Evolutionary conservation across 106 monocot species (phyloP).

Genomic region (Cymbidium sinense): DNA sequence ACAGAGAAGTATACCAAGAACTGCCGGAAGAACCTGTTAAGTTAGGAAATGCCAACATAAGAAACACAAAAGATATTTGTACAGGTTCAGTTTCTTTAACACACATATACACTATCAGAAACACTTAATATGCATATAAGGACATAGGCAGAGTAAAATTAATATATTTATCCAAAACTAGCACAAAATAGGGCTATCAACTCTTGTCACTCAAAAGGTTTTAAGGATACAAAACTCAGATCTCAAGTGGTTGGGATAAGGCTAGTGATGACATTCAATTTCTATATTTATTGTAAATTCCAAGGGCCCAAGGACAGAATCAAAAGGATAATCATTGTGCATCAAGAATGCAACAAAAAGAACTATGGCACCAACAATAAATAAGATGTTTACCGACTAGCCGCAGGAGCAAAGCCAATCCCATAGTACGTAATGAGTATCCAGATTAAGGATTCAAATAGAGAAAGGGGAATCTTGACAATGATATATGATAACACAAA

Average conservation of each 20-base stretch:
- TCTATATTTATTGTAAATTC: background rate
- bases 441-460: too few relatives aligned
- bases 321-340: background rate
- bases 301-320: background rate
- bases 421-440: conserved; percentile 51
- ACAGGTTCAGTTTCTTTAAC: background rate
- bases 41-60: background rate
- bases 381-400: conserved; percentile 28
- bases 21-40: conserved; percentile 67
- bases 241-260: background rate
- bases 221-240: background rate
- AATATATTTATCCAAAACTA: background rate
- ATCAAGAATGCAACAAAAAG: background rate
- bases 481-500: too few relatives aligned
- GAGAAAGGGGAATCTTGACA: too few relatives aligned
- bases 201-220: background rate
- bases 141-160: background rate
- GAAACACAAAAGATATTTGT: background rate
- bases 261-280: background rate
- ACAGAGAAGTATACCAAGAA: too few relatives aligned
- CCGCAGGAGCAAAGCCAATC: conserved; percentile 62
- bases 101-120: background rate
- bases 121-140: background rate
- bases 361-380: background rate
- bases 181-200: background rate